A percentile compares a stretch with the other conserved stretches of the same genome.
Evolutionary conservation across 805 yeast genomes (phyloP).

Genomic region (Metschnikowia similis): DNA sequence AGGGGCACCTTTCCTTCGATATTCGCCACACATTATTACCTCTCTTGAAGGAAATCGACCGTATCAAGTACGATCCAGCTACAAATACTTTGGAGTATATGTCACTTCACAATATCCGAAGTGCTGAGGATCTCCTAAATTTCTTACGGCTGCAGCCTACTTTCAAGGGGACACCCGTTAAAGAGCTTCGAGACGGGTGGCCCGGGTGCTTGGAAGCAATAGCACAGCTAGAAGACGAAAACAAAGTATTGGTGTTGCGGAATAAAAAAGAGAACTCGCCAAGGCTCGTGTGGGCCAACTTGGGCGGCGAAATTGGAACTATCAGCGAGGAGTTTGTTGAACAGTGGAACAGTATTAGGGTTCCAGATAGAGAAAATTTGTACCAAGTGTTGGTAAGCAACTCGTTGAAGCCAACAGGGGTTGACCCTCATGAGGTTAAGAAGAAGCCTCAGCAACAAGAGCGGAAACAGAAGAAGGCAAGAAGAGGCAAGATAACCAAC

Average conservation of each 20-base stretch:
- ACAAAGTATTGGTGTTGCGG: slow-evolving; percentile 75
- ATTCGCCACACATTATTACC: slow-evolving; percentile 63
- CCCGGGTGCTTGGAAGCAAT: slow-evolving; percentile 78
- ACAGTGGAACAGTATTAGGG: slow-evolving; percentile 73
- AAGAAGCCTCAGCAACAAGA: slow-evolving; percentile 54
- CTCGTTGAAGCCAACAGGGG: slow-evolving; percentile 94
- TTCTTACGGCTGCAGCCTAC: slow-evolving; percentile 78
- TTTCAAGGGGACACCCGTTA: slow-evolving; percentile 81
- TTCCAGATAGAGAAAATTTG: slow-evolving; percentile 79
- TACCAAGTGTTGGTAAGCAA: slow-evolving; percentile 73
- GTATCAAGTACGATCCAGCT: slow-evolving; percentile 64
- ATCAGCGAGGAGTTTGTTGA: slow-evolving; percentile 79
- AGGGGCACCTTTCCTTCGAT: slow-evolving; percentile 59
- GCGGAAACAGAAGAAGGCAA: slow-evolving; percentile 83
- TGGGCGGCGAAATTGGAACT: slow-evolving; percentile 65
- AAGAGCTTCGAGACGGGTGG: slow-evolving; percentile 90
- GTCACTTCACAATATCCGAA: slow-evolving; percentile 82
- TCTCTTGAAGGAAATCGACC: slow-evolving; percentile 67
- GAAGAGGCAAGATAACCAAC: slow-evolving; percentile 92
- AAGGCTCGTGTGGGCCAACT: slow-evolving; percentile 86
- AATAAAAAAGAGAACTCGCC: slow-evolving; percentile 93
- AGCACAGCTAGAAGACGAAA: slow-evolving; percentile 69
- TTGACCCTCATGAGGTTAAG: slow-evolving; percentile 92
- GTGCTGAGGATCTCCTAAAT: slow-evolving; percentile 69
- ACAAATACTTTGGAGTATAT: slow-evolving; percentile 75